phyloP scores from a whole-genome alignment of 2,329 filamentous ascomycete species.

The Sporothrix inflata region DNA sequence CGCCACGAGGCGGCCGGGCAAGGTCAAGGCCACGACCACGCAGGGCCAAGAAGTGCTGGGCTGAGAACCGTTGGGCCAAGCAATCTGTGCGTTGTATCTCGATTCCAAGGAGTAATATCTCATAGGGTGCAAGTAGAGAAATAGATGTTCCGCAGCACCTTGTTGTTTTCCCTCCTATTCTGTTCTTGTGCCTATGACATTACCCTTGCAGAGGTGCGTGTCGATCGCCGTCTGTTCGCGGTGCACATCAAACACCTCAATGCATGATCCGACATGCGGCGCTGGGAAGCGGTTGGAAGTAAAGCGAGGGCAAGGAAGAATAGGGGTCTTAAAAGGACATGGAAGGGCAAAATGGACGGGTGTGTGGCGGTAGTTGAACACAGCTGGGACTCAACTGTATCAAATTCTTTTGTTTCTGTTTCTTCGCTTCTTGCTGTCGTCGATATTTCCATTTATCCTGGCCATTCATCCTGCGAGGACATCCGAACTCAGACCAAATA shows the following conservation, averaged over 20 bases:
- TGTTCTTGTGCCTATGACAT: background rate
- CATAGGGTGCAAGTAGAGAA: background rate
- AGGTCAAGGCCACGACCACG: background rate
- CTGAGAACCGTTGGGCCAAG: background rate
- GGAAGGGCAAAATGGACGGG: background rate
- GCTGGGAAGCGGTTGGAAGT: background rate
- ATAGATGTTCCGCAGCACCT: background rate
- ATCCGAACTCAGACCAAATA: background rate
- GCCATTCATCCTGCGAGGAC: background rate
- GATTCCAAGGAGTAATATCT: background rate
- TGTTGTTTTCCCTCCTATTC: background rate
- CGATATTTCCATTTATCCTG: background rate
- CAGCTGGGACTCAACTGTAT: background rate
- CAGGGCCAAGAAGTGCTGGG: background rate
- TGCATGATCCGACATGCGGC: slow-evolving; percentile 17
- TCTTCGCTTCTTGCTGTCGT: background rate
- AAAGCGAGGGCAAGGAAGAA: background rate
- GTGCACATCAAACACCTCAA: slow-evolving; percentile 26
- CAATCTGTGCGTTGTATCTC: background rate
- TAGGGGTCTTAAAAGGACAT: background rate
- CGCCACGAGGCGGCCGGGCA: background rate
- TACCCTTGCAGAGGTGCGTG: background rate
- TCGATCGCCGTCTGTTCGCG: background rate
- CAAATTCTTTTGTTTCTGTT: background rate
- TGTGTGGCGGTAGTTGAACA: background rate